Evolutionary conservation across 495 filamentous ascomycete genomes (phyloP).

Genomic region (Lepraria neglecta): DNA sequence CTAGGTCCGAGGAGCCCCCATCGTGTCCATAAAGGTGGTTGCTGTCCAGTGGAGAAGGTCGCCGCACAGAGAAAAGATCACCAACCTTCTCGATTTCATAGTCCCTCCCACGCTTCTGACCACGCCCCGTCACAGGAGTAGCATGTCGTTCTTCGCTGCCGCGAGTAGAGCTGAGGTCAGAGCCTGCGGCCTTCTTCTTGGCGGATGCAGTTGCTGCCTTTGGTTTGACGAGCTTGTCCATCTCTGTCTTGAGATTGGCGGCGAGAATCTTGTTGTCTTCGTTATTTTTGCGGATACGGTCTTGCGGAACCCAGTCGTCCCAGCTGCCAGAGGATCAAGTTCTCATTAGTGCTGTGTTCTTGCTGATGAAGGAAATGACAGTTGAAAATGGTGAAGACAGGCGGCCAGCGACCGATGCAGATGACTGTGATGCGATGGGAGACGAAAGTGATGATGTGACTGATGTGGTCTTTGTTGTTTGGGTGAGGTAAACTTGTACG

Average conservation of each 20-base stretch:
- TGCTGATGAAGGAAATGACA: neutral
- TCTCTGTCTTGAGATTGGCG: conserved; percentile 54
- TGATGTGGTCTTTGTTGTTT: too few species aligned
- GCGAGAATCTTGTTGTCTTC: conserved; percentile 90
- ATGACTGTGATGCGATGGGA: neutral
- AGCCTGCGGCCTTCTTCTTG: conserved; percentile 61
- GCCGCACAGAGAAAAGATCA: conserved; percentile 24
- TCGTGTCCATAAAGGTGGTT: too few species aligned
- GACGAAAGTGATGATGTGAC: neutral
- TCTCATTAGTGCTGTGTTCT: neutral
- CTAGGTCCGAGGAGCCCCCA: too few species aligned
- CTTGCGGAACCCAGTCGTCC: conserved; percentile 97
- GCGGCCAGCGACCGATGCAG: neutral
- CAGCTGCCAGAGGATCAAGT: conserved; percentile 48
- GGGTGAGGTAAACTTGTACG: too few species aligned
- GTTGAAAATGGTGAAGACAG: neutral
- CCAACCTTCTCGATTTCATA: conserved; percentile 82
- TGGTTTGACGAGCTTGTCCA: conserved; percentile 39
- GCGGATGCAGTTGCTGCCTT: conserved; percentile 37
- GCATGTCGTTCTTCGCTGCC: conserved; percentile 81
- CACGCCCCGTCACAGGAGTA: conserved; percentile 54
- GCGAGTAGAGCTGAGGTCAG: conserved; percentile 71
- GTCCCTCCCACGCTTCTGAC: conserved; percentile 68
- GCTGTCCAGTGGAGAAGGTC: neutral
- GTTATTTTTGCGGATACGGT: conserved; percentile 87